Evolutionary conservation across 2,329 filamentous ascomycete species (phyloP).

Genomic region (Venturia nashicola): DNA sequence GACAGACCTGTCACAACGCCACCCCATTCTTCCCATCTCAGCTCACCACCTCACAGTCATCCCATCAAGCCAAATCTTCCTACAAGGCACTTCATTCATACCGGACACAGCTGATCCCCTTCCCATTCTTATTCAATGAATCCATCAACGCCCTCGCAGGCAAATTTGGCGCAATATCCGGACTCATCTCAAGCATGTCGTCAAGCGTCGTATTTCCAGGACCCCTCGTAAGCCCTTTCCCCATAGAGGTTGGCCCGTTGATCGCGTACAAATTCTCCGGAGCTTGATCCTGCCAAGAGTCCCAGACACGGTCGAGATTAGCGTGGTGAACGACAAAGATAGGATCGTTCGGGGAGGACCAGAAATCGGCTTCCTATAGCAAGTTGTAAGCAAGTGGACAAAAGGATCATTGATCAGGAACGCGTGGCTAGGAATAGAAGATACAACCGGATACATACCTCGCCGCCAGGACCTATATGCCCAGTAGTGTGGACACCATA

Average conservation of each 20-base stretch:
- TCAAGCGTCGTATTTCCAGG: background rate
- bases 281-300: conserved; percentile 39
- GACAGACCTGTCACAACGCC: no score
- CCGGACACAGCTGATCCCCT: background rate
- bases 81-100: background rate
- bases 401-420: no score
- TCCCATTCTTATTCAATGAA: background rate
- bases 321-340: conserved; percentile 36
- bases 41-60: no score
- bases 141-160: conserved; percentile 2
- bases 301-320: conserved; percentile 36
- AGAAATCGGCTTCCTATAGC: conserved; percentile 24
- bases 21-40: no score
- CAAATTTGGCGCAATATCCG: background rate
- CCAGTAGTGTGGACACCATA: no score
- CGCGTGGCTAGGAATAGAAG: no score
- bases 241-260: conserved; percentile 23
- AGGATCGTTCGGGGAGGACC: conserved; percentile 20
- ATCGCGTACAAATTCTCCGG: conserved; percentile 24
- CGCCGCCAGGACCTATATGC: no score
- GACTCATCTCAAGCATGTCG: background rate
- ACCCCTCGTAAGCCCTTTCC: background rate
- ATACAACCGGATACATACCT: background rate
- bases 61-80: no score
- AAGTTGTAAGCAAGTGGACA: conserved; percentile 16